phyloP scores from a whole-genome alignment of 352 stramenopile genomes.

The Pythium guiyangense region DNA sequence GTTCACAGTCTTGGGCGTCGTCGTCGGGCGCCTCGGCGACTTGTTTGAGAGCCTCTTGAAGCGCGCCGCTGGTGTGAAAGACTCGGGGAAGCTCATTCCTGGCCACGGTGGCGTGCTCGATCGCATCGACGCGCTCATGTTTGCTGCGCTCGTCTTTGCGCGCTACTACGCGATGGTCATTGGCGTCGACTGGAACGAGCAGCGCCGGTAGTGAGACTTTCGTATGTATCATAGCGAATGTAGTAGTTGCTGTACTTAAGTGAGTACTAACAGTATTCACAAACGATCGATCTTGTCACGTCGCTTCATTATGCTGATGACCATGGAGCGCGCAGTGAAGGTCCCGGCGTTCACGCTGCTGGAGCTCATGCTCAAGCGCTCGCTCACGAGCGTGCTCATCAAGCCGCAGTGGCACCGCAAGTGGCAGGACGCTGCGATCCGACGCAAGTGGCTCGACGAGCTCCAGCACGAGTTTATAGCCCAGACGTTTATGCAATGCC shows the following conservation, averaged over 20 bases:
- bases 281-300: too few relatives aligned
- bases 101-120: conserved; percentile 95
- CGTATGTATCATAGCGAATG: not conserved
- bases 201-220: conserved; percentile 19
- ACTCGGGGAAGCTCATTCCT: conserved; percentile 94
- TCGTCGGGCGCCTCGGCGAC: conserved; percentile 92
- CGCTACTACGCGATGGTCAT: conserved; percentile 54
- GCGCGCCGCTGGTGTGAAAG: conserved; percentile 92
- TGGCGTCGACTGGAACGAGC: conserved; percentile 19
- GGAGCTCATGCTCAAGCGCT: conserved; percentile 8
- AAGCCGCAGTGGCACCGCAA: conserved; percentile 15
- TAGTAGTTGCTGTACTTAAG: not conserved
- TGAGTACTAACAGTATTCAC: too few relatives aligned
- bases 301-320: too few relatives aligned
- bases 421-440: conserved; percentile 8
- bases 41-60: conserved; percentile 96
- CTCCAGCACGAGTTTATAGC: conserved; percentile 6
- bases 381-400: not conserved
- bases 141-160: conserved; percentile 66
- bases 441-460: conserved; percentile 7
- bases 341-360: conserved; percentile 7
- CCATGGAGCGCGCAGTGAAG: not conserved
- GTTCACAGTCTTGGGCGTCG: conserved; percentile 87
- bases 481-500: conserved; percentile 9
- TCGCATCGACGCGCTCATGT: conserved; percentile 95